Evolutionary conservation across 1,284 basidiomycete species (phyloP), one percentile per base, ranked within the genome.

Genomic region (Apiotrichum mycotoxinovorans): DNA sequence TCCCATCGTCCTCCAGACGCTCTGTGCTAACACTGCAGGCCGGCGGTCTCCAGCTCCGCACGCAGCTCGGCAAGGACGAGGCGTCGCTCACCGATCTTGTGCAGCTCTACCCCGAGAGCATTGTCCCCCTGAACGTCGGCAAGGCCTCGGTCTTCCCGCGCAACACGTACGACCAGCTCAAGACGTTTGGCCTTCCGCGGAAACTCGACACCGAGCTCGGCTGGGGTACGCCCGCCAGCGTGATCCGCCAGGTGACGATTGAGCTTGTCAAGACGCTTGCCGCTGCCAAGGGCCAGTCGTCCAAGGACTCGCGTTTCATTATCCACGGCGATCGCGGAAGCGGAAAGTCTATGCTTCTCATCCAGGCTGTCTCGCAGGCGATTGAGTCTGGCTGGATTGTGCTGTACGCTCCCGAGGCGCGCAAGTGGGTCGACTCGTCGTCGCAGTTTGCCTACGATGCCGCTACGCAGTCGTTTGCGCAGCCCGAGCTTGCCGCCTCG

Each of bases 301-400:
- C 57, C 23, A 47, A 55, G 52, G 48, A 56, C 47, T 41, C 61
- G 38, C 52, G 50, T 20, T 55, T 40, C 22, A 38, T 50, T 12
- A 33, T 57, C 18, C 11, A 84, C 60, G 94, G 93, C n/a, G 73
- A 81, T 2, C 62, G 82, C 9, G 94, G 93, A 2, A 84, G 83
- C 54, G 94, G 94, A 26, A 97, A 97, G 78, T 90, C 87, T 56
- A 85, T 84, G 61, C 76, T 91, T 22, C 78, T 97, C 23, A 77
- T 95, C 2, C 94, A 98, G 72, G 82, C 86, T 0, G 84, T 90
- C 0, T 82, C 88, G 33, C 87, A 92, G 62, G 87, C 86, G 17
- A 69, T 84, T 23, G 79, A 83, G 15, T 83, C 84, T 27, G 83
- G 83, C 17, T 96, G 89, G 88, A 81, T 95, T 38, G 89, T 94